Conservation (phyloP, 148 eudicot genomes). For the Chenopodium album region DNA sequence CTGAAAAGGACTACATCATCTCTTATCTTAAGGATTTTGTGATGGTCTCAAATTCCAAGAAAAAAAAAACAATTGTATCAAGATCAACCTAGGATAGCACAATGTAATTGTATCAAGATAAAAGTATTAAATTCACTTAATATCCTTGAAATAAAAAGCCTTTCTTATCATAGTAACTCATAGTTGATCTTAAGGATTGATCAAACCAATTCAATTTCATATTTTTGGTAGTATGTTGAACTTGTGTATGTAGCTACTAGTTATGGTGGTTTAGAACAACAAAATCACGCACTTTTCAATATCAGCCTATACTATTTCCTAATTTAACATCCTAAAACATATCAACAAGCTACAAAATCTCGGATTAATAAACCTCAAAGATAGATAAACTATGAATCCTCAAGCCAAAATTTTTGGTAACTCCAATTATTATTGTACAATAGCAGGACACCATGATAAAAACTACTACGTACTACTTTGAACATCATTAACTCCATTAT, state of each 20-base stretch:
- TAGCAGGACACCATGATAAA: not conserved
- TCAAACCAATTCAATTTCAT: no score
- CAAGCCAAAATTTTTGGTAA: not conserved
- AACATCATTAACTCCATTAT: not conserved
- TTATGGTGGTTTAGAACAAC: not conserved
- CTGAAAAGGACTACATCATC: slow-evolving; percentile 3
- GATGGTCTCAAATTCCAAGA: not conserved
- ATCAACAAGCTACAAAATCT: no score
- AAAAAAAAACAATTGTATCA: not conserved
- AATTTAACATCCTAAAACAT: no score
- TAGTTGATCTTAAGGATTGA: not conserved
- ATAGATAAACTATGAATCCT: not conserved
- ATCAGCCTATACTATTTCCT: no score
- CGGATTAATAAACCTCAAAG: not conserved
- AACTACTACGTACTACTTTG: no score
- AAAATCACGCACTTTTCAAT: not conserved
- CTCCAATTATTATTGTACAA: not conserved
- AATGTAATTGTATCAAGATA: not conserved
- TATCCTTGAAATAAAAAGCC: no score
- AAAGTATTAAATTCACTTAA: no score
- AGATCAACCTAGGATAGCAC: not conserved
- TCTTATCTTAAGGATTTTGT: not conserved
- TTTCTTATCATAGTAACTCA: not conserved
- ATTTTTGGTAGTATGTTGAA: no score
- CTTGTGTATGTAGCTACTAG: no score